phyloP scores from a whole-genome alignment of 768 basidiomycete genomes.

The Panaeolus cyanescens region DNA sequence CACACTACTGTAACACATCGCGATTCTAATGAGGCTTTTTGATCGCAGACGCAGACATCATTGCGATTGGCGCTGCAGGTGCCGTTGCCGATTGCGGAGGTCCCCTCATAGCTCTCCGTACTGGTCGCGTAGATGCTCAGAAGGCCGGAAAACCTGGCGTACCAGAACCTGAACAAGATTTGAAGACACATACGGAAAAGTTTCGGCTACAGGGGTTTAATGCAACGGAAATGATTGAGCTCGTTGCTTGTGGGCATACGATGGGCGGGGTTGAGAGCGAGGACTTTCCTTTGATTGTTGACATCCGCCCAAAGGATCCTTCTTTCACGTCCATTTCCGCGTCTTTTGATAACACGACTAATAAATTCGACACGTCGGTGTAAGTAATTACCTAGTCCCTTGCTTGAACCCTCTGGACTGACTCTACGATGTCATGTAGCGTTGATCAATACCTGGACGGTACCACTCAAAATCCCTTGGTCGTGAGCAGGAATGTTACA shows the following conservation, averaged over 20 bases:
- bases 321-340: constrained; percentile 20
- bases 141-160: constrained; percentile 38
- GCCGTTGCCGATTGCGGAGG: constrained; percentile 45
- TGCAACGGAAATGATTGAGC: constrained; percentile 44
- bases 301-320: too few relatives aligned
- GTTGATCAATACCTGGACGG: constrained; percentile 41
- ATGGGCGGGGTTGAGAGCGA: constrained; percentile 43
- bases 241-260: constrained; percentile 49
- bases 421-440: too few relatives aligned
- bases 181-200: constrained; percentile 33
- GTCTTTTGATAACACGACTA: constrained; percentile 35
- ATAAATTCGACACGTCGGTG: constrained; percentile 38
- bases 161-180: constrained; percentile 40
- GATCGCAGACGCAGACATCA: constrained; percentile 42
- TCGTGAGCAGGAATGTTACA: constrained; percentile 32
- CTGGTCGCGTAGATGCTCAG: constrained; percentile 43
- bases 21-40: neutral
- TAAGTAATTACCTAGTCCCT: constrained; percentile 17
- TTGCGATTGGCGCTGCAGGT: constrained; percentile 39
- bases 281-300: constrained; percentile 42
- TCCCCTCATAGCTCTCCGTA: constrained; percentile 41
- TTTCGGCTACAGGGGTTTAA: constrained; percentile 43
- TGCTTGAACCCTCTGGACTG: neutral
- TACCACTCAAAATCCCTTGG: constrained; percentile 39
- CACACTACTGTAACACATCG: neutral